Percentiles rank a stretch among this genome's conserved stretches.
These are phyloP conservation scores for Saccharomycopsis oosterbeekiorum DNA, from an alignment of 805 yeast species.

Conservation along the genomic window DNA sequence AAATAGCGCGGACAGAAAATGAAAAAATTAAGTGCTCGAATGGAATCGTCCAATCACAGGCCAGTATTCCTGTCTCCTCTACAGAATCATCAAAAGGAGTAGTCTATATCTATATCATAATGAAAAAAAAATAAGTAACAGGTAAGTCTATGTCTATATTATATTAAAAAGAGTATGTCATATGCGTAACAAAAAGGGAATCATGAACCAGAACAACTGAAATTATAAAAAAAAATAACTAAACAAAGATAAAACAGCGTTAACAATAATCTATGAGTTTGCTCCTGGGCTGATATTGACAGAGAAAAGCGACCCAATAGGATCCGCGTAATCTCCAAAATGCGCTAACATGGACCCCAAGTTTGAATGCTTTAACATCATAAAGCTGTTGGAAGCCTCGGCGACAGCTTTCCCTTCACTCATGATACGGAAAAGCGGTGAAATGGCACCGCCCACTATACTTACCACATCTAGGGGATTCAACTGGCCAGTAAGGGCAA, in stretches of 20 bases:
- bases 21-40: background rate
- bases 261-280: background rate
- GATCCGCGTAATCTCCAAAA: background rate
- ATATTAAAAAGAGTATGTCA: no score
- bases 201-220: background rate
- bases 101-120: background rate
- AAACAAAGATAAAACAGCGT: background rate
- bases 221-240: background rate
- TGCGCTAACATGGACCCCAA: background rate
- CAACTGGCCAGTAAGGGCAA: conserved; percentile 4
- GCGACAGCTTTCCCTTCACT: background rate
- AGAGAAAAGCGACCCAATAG: background rate
- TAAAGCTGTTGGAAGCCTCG: conserved; percentile 3
- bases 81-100: no score
- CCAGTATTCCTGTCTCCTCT: background rate
- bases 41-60: background rate
- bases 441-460: conserved; percentile 2
- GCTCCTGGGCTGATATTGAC: background rate
- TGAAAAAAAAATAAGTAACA: no score
- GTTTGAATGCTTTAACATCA: background rate
- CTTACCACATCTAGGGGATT: background rate
- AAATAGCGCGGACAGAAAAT: background rate
- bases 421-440: background rate
- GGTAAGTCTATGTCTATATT: background rate
- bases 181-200: background rate